Conservation (phyloP, 2,329 filamentous ascomycete genomes). For the Furcasterigmium sp. region DNA sequence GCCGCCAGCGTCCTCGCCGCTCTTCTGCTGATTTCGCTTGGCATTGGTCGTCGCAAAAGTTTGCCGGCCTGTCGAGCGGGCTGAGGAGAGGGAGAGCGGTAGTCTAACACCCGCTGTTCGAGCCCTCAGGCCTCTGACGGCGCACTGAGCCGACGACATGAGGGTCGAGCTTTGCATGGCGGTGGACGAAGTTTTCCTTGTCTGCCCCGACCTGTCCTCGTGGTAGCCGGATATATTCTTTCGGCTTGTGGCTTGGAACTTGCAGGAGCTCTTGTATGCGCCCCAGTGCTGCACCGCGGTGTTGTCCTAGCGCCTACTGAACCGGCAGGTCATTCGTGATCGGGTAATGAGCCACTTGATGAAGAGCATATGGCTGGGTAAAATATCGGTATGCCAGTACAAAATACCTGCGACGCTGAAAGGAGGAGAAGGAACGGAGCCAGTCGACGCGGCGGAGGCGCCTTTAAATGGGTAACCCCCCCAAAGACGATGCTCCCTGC, state of each 20-base stretch:
- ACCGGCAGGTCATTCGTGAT: too few species aligned
- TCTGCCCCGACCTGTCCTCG: too few species aligned
- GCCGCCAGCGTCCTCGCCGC: background rate
- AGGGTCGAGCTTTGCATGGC: background rate
- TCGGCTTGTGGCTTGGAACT: too few species aligned
- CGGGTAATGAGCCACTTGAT: too few species aligned
- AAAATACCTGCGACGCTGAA: too few species aligned
- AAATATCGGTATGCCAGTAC: too few species aligned
- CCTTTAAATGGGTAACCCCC: background rate
- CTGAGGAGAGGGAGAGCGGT: conserved; percentile 1
- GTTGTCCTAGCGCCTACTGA: too few species aligned
- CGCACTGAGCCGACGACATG: conserved; percentile 3
- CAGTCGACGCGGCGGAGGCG: background rate
- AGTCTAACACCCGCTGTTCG: conserved; percentile 1
- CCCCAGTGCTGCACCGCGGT: too few species aligned
- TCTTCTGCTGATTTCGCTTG: conserved; percentile 8
- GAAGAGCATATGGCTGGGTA: too few species aligned
- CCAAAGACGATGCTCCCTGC: background rate
- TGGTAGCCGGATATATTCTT: too few species aligned
- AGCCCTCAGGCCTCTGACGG: conserved; percentile 6
- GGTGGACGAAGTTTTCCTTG: background rate
- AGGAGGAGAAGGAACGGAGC: background rate
- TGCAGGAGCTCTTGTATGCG: too few species aligned
- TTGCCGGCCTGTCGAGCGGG: conserved; percentile 24
- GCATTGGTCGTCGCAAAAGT: conserved; percentile 15